Evolutionary conservation across 2,329 filamentous ascomycete genomes (phyloP).

Genomic region (Hymenoscyphus fructigenus): DNA sequence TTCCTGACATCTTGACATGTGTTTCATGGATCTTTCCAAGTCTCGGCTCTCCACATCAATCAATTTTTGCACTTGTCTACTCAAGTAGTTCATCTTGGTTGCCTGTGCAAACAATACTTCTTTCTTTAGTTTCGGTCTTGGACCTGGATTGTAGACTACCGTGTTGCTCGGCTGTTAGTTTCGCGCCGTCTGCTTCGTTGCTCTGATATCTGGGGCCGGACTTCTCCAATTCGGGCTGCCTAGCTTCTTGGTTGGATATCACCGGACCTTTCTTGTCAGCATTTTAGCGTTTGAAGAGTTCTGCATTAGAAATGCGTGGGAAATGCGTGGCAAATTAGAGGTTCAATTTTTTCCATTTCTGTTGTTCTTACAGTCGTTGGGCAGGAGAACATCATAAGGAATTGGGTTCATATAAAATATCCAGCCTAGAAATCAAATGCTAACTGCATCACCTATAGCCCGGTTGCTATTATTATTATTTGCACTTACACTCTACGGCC

Average conservation of each 20-base stretch:
- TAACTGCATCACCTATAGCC: neutral
- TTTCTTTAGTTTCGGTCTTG: neutral
- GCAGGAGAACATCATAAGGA: too few relatives aligned
- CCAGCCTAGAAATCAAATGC: neutral
- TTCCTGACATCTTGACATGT: too few relatives aligned
- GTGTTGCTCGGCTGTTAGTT: neutral
- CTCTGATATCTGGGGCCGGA: neutral
- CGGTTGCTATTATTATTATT: too few relatives aligned
- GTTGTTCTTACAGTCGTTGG: too few relatives aligned
- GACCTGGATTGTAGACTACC: neutral
- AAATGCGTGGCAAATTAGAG: too few relatives aligned
- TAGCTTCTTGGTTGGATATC: neutral
- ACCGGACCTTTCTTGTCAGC: neutral
- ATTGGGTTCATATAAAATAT: too few relatives aligned
- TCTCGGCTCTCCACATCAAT: neutral
- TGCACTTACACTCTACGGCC: neutral
- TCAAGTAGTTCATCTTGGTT: neutral
- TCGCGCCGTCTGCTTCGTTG: neutral
- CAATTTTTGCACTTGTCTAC: neutral
- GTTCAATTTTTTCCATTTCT: too few relatives aligned
- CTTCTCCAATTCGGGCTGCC: neutral
- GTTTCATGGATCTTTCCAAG: too few relatives aligned
- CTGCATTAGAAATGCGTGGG: too few relatives aligned
- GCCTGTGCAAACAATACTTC: neutral
- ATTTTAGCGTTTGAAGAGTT: too few relatives aligned